A percentile compares a stretch with the other conserved stretches of the same genome.
These are phyloP conservation scores for Ceratocystiopsis brevicomis DNA, from an alignment of 2,329 filamentous ascomycete genomes.

Conservation along the genomic window DNA sequence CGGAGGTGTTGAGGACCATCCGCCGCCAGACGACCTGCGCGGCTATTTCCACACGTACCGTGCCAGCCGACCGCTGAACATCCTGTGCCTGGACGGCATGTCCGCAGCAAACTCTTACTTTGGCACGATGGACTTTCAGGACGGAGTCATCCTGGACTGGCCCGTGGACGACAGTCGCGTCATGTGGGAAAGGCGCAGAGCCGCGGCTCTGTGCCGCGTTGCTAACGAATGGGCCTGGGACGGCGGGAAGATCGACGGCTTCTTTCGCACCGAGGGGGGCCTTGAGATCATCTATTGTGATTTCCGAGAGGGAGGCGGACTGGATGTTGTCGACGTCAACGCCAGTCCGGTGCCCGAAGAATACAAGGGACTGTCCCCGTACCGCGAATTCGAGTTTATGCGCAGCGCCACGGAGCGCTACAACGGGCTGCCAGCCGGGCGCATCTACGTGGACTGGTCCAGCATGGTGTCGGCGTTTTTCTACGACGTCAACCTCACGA, in stretches of 20 bases:
- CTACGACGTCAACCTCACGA: conserved; percentile 30
- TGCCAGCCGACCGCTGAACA: conserved; percentile 33
- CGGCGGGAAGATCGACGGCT: conserved; percentile 31
- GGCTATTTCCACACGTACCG: conserved; percentile 52
- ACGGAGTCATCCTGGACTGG: conserved; percentile 29
- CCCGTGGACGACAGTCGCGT: background rate
- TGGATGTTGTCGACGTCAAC: conserved; percentile 18
- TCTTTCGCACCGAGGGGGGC: conserved; percentile 49
- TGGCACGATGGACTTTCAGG: conserved; percentile 51
- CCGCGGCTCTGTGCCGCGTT: conserved; percentile 34
- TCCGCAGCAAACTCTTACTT: conserved; percentile 44
- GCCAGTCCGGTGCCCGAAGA: conserved; percentile 5
- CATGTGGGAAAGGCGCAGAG: conserved; percentile 21
- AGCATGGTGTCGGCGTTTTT: conserved; percentile 32
- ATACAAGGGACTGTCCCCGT: conserved; percentile 7
- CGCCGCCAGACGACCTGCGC: conserved; percentile 5
- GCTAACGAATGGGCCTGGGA: conserved; percentile 26
- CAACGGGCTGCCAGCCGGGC: conserved; percentile 23
- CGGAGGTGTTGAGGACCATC: background rate
- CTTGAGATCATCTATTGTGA: conserved; percentile 54
- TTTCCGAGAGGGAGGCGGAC: conserved; percentile 24
- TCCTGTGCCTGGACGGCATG: conserved; percentile 54
- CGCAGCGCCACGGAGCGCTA: conserved; percentile 26
- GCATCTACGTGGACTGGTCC: conserved; percentile 27
- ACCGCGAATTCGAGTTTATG: conserved; percentile 15